A percentile compares a stretch with the other conserved stretches of the same genome.
phyloP scores from a whole-genome alignment of 2,329 filamentous ascomycete species.

The Acarospora socialis region DNA sequence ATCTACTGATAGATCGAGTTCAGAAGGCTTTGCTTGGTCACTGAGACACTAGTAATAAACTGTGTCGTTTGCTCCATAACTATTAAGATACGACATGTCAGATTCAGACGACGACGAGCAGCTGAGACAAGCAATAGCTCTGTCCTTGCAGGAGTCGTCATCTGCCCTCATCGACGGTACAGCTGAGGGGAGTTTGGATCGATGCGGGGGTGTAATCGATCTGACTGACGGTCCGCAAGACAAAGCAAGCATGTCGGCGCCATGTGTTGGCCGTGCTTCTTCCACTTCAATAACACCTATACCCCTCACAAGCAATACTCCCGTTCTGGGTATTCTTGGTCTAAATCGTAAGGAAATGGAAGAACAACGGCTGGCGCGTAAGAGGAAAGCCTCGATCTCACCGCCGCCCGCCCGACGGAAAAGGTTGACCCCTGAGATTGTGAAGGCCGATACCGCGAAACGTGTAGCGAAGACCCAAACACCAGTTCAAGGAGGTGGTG shows the following conservation, averaged over 20 bases:
- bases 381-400: constrained; percentile 37
- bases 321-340: constrained; percentile 31
- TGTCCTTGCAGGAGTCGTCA: constrained; percentile 16
- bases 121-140: constrained; percentile 16
- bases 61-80: no score
- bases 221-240: constrained; percentile 28
- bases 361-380: constrained; percentile 53
- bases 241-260: background rate
- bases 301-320: background rate
- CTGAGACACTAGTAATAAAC: no score
- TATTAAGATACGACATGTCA: no score
- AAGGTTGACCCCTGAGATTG: constrained; percentile 5
- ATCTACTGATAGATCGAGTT: no score
- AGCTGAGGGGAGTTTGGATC: constrained; percentile 22
- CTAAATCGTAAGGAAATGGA: constrained; percentile 77
- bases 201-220: constrained; percentile 27
- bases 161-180: constrained; percentile 1
- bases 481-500: no score
- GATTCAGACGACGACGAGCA: constrained; percentile 12
- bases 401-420: constrained; percentile 18
- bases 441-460: constrained; percentile 14
- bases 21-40: no score
- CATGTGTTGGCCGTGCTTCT: background rate
- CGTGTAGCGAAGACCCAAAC: constrained; percentile 11
- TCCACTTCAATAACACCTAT: background rate